phyloP scores from a whole-genome alignment of 1,284 basidiomycete species.

The Leccinum angustisporum region DNA sequence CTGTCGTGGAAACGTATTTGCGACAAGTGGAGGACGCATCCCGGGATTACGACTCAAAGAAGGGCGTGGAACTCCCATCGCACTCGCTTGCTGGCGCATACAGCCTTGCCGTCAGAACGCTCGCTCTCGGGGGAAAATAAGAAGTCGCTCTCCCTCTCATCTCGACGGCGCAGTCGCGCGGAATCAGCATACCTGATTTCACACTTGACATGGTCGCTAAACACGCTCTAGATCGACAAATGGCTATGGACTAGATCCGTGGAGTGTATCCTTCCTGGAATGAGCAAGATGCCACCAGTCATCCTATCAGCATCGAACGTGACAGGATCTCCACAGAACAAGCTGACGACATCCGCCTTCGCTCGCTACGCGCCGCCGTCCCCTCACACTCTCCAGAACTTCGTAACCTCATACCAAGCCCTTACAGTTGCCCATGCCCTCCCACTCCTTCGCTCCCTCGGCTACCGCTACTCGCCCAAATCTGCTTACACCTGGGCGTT shows the following conservation, averaged over 20 bases:
- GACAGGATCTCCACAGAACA: constrained; percentile 16
- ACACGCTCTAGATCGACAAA: constrained; percentile 7
- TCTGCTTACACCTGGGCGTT: too few relatives aligned
- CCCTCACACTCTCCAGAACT: too few relatives aligned
- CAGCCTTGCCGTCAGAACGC: constrained; percentile 25
- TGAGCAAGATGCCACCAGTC: not conserved
- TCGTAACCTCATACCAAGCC: too few relatives aligned
- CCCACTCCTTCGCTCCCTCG: too few relatives aligned
- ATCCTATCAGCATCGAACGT: constrained; percentile 23
- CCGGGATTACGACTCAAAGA: constrained; percentile 7
- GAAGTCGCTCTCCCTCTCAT: constrained; percentile 23
- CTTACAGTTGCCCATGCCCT: too few relatives aligned
- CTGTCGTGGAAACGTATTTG: constrained; percentile 23
- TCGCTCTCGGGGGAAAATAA: constrained; percentile 20
- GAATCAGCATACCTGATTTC: constrained; percentile 15
- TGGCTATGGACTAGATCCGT: constrained; percentile 14
- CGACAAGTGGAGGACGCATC: constrained; percentile 15
- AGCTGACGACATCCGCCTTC: too few relatives aligned
- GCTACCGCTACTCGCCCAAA: too few relatives aligned
- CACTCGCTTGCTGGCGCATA: constrained; percentile 19
- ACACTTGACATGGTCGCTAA: constrained; percentile 23
- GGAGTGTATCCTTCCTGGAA: constrained; percentile 17
- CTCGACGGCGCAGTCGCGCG: constrained; percentile 19
- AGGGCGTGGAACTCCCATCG: not conserved
- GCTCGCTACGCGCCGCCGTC: too few relatives aligned